phyloP scores from a whole-genome alignment of 108 stramenopile species.

The Pseudonitzschia delicatissima region DNA sequence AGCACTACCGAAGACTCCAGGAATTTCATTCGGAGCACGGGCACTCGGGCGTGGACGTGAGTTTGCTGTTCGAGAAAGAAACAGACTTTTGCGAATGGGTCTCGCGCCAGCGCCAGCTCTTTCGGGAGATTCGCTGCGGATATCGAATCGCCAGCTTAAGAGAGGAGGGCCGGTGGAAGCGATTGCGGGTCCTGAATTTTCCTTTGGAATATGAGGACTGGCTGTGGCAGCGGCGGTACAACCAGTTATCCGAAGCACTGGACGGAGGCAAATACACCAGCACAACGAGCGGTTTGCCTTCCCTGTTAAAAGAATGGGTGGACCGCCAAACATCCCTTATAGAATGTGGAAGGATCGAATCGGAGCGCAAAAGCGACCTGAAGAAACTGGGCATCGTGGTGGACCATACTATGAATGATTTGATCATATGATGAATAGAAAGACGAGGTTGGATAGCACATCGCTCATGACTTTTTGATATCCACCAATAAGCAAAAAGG shows the following conservation, averaged over 20 bases:
- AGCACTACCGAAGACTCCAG: conserved; percentile 10
- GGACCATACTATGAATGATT: not conserved
- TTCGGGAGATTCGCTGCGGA: conserved; percentile 12
- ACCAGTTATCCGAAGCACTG: not conserved
- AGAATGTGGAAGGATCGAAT: conserved; percentile 1
- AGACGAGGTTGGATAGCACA: not conserved
- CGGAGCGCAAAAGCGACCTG: not conserved
- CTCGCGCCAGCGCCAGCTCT: conserved; percentile 8
- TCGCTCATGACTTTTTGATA: not conserved
- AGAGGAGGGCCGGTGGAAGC: conserved; percentile 10
- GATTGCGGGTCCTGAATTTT: conserved; percentile 3
- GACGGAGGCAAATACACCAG: not conserved
- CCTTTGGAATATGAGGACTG: conserved; percentile 17
- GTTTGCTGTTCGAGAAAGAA: not conserved
- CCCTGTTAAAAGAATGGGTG: not conserved
- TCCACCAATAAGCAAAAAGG: not conserved
- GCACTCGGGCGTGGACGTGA: conserved; percentile 1
- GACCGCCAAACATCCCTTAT: not conserved
- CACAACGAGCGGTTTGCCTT: not conserved
- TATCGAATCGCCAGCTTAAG: not conserved
- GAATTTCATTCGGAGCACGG: conserved; percentile 14
- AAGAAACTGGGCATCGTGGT: not conserved
- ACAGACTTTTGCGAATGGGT: conserved; percentile 15
- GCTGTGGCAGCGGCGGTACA: conserved; percentile 1
- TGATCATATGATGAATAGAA: not conserved